Conservation (phyloP, 164 flowering plant species). For the Nymphaea colorata region DNA sequence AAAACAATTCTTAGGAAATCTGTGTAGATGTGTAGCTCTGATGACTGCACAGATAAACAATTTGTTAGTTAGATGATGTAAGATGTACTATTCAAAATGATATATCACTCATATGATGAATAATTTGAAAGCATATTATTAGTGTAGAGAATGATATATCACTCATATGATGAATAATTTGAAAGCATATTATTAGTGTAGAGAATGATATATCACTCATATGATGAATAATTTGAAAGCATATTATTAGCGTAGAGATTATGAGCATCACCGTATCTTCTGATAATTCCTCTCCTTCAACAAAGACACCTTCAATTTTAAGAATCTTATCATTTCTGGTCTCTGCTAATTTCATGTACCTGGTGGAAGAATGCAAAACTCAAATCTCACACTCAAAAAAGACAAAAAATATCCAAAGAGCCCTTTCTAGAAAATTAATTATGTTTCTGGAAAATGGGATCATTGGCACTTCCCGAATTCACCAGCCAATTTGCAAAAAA, state of each 20-base stretch:
- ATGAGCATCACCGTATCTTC: conserved; percentile 44
- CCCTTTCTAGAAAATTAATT: too few species aligned
- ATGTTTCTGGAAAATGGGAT: not conserved
- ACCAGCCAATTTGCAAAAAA: not conserved
- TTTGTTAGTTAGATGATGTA: conserved; percentile 8
- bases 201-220: too few species aligned
- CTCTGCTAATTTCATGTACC: conserved; percentile 69
- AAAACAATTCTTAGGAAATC: conserved; percentile 90
- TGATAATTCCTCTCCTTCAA: conserved; percentile 27
- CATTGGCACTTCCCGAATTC: not conserved
- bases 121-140: too few species aligned
- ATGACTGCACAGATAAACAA: conserved; percentile 40
- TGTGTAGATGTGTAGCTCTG: conserved; percentile 81
- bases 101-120: too few species aligned
- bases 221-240: too few species aligned
- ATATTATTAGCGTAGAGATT: too few species aligned
- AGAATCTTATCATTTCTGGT: conserved; percentile 37
- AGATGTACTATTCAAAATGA: not conserved
- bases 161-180: too few species aligned
- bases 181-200: too few species aligned
- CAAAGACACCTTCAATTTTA: conserved; percentile 20
- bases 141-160: too few species aligned
- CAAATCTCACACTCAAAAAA: not conserved
- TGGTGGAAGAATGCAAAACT: conserved; percentile 11
- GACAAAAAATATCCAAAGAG: too few species aligned